Evolutionary conservation across 345 rosid species (phyloP), one percentile per base, ranked within the genome.

Genomic region (Acer negundo): DNA sequence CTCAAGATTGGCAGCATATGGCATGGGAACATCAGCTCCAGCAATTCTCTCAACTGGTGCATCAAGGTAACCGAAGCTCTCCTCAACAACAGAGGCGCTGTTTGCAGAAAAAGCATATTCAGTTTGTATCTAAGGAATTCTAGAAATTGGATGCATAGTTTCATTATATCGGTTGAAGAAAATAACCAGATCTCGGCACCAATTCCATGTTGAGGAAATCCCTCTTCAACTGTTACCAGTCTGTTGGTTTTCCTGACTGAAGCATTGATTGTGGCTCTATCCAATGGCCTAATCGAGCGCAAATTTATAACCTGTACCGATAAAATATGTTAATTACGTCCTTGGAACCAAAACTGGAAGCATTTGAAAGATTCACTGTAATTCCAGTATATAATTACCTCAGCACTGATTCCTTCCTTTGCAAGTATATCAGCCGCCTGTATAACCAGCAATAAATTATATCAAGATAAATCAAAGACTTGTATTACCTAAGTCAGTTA

Each of bases 171-270:
- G 40, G 72, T 15, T 49, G 76, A 44, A 77, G 72, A 81, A 61
- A 26, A 62, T 31, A 49, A 89, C 97, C 97, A 92, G 86, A 94
- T 96, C 81, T 94, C 99, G 59, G 99, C 97, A 16, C 99, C 95
- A 67, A 96, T 89, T 67, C 97, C 99, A 77, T 93, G 93, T 80
- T 95, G 97, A 70, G 98, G 99, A 82, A 92, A 92, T 64, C 95
- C 98, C 89, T 93, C 98, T 82, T 96, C 99, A 11, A 96, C 92
- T 44, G 99, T 94, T 26, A 96, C 95, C 78, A 96, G 89, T 78
- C 99, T 87, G 90, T 89, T 96, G 46, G 99, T 96, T 85, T 96
- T 96, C 79, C 95, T 89, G 24, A 96, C 98, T 26, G 99, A 96
- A 72, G 91, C 85, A 70, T 94, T 96, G 80, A 96, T 96, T 35